Evolutionary conservation across 2,329 filamentous ascomycete species (phyloP).

Genomic region (Chaetomium olivaceum): DNA sequence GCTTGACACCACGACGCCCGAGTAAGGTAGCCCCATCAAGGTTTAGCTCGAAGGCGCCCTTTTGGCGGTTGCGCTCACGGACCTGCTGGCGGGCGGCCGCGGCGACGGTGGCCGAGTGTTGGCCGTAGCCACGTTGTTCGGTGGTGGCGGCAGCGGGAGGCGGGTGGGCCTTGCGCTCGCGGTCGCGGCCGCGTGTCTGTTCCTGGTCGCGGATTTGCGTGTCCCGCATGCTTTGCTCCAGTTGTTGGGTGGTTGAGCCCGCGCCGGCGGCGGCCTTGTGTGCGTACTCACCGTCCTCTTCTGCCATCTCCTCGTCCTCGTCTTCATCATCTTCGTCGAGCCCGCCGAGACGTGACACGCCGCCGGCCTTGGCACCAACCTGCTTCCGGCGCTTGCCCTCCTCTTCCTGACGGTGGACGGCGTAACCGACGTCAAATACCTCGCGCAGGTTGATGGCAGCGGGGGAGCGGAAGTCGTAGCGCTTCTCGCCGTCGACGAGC

Average conservation of each 20-base stretch:
- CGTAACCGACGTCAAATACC: constrained; percentile 97
- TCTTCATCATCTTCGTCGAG: constrained; percentile 65
- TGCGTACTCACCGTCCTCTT: constrained; percentile 54
- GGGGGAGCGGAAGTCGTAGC: constrained; percentile 91
- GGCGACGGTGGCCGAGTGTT: constrained; percentile 82
- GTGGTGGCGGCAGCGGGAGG: constrained; percentile 34
- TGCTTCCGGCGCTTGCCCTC: constrained; percentile 91
- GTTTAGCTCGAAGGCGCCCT: constrained; percentile 87
- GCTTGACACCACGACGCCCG: constrained; percentile 65
- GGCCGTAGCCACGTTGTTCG: constrained; percentile 73
- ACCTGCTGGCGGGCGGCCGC: constrained; percentile 82
- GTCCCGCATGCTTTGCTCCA: constrained; percentile 86
- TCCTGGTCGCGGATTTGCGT: constrained; percentile 69
- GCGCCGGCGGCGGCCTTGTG: constrained; percentile 36
- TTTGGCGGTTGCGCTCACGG: constrained; percentile 63
- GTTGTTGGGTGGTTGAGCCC: constrained; percentile 57
- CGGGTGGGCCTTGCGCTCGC: constrained; percentile 42
- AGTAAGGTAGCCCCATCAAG: constrained; percentile 88
- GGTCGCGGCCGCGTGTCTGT: constrained; percentile 50
- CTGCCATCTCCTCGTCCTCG: constrained; percentile 62
- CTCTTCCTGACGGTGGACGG: constrained; percentile 94
- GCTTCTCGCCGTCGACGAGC: constrained; percentile 61
- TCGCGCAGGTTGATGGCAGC: constrained; percentile 94
- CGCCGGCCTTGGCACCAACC: constrained; percentile 69
- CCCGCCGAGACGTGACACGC: constrained; percentile 56